phyloP scores from a whole-genome alignment of 805 yeast species.

The Isabelozyma gotoi region DNA sequence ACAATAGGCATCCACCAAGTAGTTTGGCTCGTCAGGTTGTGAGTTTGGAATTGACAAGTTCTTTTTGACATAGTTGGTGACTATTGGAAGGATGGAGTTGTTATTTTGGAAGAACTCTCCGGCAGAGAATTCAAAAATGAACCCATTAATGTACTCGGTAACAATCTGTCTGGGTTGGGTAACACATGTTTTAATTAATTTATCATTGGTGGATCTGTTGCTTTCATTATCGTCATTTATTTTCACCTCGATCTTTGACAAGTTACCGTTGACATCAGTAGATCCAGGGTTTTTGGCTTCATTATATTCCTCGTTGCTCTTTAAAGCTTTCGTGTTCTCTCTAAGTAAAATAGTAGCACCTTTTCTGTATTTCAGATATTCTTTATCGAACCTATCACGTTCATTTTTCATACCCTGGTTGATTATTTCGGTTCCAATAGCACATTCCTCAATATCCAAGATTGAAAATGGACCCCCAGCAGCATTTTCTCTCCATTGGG shows the following conservation, averaged over 20 bases:
- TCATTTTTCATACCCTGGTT: slow-evolving; percentile 74
- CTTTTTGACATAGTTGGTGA: slow-evolving; percentile 76
- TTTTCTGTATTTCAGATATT: slow-evolving; percentile 52
- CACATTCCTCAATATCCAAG: slow-evolving; percentile 91
- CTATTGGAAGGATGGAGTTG: slow-evolving; percentile 82
- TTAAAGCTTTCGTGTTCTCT: slow-evolving; percentile 59
- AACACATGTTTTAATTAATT: slow-evolving; percentile 65
- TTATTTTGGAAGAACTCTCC: slow-evolving; percentile 97
- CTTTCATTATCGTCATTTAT: slow-evolving; percentile 16
- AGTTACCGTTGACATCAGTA: slow-evolving; percentile 35
- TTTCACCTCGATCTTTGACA: slow-evolving; percentile 23
- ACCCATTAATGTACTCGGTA: slow-evolving; percentile 71
- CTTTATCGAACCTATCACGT: slow-evolving; percentile 52
- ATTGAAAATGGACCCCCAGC: slow-evolving; percentile 64
- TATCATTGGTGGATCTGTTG: slow-evolving; percentile 23
- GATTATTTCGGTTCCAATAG: slow-evolving; percentile 80
- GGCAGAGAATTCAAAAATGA: slow-evolving; percentile 82
- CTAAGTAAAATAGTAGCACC: slow-evolving; percentile 88
- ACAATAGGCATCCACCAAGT: slow-evolving; percentile 91
- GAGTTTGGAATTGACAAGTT: slow-evolving; percentile 51
- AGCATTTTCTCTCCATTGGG: slow-evolving; percentile 55
- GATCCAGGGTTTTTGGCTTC: slow-evolving; percentile 39
- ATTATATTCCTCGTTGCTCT: slow-evolving; percentile 20
- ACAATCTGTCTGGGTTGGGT: slow-evolving; percentile 79
- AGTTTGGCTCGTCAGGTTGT: slow-evolving; percentile 40